phyloP scores from a whole-genome alignment of 2,329 filamentous ascomycete species.

The Cordyceps fumosorosea region DNA sequence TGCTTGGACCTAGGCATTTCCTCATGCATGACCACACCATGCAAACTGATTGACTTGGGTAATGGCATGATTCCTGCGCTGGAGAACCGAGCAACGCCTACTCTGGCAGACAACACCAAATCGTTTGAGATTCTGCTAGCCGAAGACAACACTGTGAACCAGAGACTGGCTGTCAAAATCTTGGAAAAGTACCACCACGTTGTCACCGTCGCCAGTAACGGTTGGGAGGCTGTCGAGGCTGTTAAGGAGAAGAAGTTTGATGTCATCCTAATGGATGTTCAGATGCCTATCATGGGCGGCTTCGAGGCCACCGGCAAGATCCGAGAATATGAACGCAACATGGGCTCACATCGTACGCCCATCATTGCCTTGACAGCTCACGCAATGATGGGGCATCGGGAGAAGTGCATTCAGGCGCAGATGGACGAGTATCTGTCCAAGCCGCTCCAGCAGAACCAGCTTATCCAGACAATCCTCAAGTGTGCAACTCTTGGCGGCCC shows the following conservation, averaged over 20 bases:
- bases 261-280: slow-evolving; percentile 97
- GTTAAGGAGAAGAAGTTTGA: slow-evolving; percentile 90
- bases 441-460: slow-evolving; percentile 89
- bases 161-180: slow-evolving; percentile 92
- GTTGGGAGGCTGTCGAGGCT: slow-evolving; percentile 85
- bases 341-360: slow-evolving; percentile 75
- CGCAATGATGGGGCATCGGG: slow-evolving; percentile 95
- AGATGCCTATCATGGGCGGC: slow-evolving; percentile 99
- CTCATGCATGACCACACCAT: slow-evolving; percentile 98
- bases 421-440: slow-evolving; percentile 99
- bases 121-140: slow-evolving; percentile 93
- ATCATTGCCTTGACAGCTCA: slow-evolving; percentile 97
- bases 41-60: slow-evolving; percentile 85
- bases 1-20: slow-evolving; percentile 92
- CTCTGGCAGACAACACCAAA: slow-evolving; percentile 86
- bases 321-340: slow-evolving; percentile 82
- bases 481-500: slow-evolving; percentile 87
- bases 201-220: slow-evolving; percentile 90
- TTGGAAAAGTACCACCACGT: slow-evolving; percentile 93
- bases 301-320: slow-evolving; percentile 98
- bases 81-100: slow-evolving; percentile 86
- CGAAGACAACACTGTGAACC: slow-evolving; percentile 96
- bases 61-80: slow-evolving; percentile 95
- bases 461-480: slow-evolving; percentile 96
- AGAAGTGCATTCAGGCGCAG: slow-evolving; percentile 96